A percentile compares a stretch with the other conserved stretches of the same genome.
These are phyloP conservation scores for Pythium volutum DNA, from an alignment of 352 stramenopile genomes.

Conservation along the genomic window DNA sequence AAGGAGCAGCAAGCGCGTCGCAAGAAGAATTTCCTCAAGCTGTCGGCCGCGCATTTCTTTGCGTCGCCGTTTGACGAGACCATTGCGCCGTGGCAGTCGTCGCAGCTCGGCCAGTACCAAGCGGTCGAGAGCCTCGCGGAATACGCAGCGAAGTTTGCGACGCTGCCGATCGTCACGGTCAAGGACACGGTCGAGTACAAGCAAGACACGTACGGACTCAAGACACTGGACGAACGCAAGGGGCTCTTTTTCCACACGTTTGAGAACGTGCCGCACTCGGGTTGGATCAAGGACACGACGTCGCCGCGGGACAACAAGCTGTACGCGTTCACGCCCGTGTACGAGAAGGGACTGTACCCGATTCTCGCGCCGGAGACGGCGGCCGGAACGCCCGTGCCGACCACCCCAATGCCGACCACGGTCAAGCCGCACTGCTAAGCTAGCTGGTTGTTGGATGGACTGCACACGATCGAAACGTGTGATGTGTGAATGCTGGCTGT, in stretches of 20 bases:
- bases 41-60: constrained; percentile 36
- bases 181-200: constrained; percentile 37
- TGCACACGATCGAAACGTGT: too few species aligned
- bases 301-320: neutral
- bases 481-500: too few species aligned
- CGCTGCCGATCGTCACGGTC: constrained; percentile 36
- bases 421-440: too few species aligned
- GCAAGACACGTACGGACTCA: constrained; percentile 35
- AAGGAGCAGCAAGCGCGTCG: constrained; percentile 25
- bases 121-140: constrained; percentile 25
- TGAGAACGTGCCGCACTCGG: constrained; percentile 29
- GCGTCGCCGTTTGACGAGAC: constrained; percentile 32
- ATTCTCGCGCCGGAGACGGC: constrained; percentile 3
- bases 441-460: too few species aligned
- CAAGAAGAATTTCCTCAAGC: constrained; percentile 32
- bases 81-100: constrained; percentile 40
- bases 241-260: constrained; percentile 28
- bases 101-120: constrained; percentile 33
- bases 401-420: too few species aligned
- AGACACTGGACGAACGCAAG: constrained; percentile 30
- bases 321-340: constrained; percentile 35
- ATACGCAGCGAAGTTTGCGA: constrained; percentile 27
- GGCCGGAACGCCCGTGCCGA: too few species aligned
- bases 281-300: constrained; percentile 31
- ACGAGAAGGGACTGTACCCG: constrained; percentile 31